Base-by-base conservation (phyloP, 1,284 basidiomycete species). In the Pholiota adiposa region DNA sequence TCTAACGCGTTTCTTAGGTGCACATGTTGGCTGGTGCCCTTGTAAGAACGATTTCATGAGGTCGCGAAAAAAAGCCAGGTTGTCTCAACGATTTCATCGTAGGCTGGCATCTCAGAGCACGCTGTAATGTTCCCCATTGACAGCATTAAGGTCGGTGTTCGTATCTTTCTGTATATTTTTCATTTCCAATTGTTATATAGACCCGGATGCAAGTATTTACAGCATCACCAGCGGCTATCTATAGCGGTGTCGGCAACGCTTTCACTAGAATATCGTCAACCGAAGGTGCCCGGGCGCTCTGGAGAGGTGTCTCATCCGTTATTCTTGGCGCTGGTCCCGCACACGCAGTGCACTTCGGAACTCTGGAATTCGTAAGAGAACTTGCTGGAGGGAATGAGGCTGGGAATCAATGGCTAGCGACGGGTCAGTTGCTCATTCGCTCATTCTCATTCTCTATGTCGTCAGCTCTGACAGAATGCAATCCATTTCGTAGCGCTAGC, bases 71-170 rank as follows among this genome's bases (percentile, higher is more conserved):
- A 18, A 48, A 43, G 6, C 14, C 38, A 19, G 43, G 7, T 23
- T 38, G n/a, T n/a, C 51, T 29, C 29, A 52, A 19, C 43, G 43
- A 19, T 48, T 33, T 48, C 38, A 34, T 43, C 46, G 52, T 54
- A 96, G 94, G 97, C 97, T 67, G 97, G 97, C 63, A 99, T 99
- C 69, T 96, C 95, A 57, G 97, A 99, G 76, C 97, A 99, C 78
- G 94, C 96, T 25, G 94, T 97, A 73, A 99, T 99, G 92, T 99
- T 94, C 73, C 97, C 97, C 3, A 83, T 99, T 64, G 97, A 99
- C 78, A 96, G 94, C 70, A 97, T 99, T 75, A 98, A 99, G 83
- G 97, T 94, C 61, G 65, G 88, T 76, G 19, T 7, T 7, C n/a
- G 18, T 19, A 14, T 34, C 29, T 40, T 18, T 19, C 19, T 23